A percentile compares a stretch with the other conserved stretches of the same genome.
Evolutionary conservation across 2,329 filamentous ascomycete species (phyloP).

Genomic region (Penicillium capsulatum): DNA sequence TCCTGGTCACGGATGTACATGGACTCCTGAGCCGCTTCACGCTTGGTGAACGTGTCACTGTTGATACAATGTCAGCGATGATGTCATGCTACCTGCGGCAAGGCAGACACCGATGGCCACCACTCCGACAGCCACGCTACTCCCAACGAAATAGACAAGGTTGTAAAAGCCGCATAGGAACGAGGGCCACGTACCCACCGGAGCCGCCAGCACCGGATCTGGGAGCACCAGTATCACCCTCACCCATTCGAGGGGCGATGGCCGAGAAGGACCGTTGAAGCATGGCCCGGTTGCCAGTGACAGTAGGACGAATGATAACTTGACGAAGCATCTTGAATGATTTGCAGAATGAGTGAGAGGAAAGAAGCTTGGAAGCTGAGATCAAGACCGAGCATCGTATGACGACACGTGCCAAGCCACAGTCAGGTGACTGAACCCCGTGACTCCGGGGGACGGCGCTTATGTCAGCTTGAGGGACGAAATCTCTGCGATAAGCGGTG

Average conservation of each 20-base stretch:
- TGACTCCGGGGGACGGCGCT: constrained; percentile 9
- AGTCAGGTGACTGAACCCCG: constrained; percentile 11
- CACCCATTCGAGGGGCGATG: constrained; percentile 60
- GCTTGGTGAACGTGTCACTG: constrained; percentile 88
- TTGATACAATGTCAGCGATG: constrained; percentile 17
- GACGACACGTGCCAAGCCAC: constrained; percentile 18
- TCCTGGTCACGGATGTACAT: constrained; percentile 82
- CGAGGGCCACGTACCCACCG: constrained; percentile 33
- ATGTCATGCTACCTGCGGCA: constrained; percentile 12
- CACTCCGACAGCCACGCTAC: constrained; percentile 1
- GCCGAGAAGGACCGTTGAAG: constrained; percentile 59
- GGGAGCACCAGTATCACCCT: constrained; percentile 62
- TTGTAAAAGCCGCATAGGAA: not conserved
- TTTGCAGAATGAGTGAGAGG: constrained; percentile 2
- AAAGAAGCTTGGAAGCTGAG: constrained; percentile 4
- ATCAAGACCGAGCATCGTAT: constrained; percentile 6
- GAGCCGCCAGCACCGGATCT: constrained; percentile 28
- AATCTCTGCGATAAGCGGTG: constrained; percentile 27
- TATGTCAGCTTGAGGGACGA: constrained; percentile 8
- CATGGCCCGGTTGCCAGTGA: constrained; percentile 51
- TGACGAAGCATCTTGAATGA: constrained; percentile 62
- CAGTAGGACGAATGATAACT: constrained; percentile 54
- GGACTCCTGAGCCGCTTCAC: constrained; percentile 83
- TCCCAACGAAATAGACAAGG: not conserved
- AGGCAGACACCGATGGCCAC: constrained; percentile 3